Conservation (phyloP, 2,329 filamentous ascomycete species). For the Fusarium sp. region DNA sequence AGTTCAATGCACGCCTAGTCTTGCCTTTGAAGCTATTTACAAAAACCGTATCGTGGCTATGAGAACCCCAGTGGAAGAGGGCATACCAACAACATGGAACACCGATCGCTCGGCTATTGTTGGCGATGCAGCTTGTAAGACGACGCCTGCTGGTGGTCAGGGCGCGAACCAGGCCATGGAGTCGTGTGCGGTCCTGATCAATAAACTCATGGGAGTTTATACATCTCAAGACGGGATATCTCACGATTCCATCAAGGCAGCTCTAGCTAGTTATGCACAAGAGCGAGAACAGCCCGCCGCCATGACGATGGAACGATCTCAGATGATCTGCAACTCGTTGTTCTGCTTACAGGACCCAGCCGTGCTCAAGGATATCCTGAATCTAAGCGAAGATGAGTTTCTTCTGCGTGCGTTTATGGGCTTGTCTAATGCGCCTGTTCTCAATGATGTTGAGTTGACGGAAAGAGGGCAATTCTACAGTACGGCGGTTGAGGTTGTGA, state of each 20-base stretch:
- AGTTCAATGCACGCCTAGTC: neutral
- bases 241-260: neutral
- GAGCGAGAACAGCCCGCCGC: neutral
- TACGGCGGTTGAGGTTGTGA: neutral
- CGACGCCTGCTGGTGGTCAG: slow-evolving; percentile 4
- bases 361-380: neutral
- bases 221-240: rapidly evolving
- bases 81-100: neutral
- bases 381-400: neutral
- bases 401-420: slow-evolving; percentile 7
- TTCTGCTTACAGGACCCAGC: neutral
- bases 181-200: neutral
- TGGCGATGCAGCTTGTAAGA: slow-evolving; percentile 7
- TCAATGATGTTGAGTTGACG: slow-evolving; percentile 1
- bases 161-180: slow-evolving; percentile 11
- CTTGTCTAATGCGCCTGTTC: neutral
- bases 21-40: slow-evolving; percentile 3
- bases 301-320: neutral
- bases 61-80: neutral
- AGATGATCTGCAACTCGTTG: neutral
- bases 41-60: neutral
- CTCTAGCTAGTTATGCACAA: neutral
- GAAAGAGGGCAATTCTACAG: neutral
- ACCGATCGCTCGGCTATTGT: neutral
- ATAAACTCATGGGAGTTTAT: neutral